These are phyloP conservation scores for Penicillium sumatraense DNA, from an alignment of 2,329 filamentous ascomycete genomes.

Conservation along the genomic window DNA sequence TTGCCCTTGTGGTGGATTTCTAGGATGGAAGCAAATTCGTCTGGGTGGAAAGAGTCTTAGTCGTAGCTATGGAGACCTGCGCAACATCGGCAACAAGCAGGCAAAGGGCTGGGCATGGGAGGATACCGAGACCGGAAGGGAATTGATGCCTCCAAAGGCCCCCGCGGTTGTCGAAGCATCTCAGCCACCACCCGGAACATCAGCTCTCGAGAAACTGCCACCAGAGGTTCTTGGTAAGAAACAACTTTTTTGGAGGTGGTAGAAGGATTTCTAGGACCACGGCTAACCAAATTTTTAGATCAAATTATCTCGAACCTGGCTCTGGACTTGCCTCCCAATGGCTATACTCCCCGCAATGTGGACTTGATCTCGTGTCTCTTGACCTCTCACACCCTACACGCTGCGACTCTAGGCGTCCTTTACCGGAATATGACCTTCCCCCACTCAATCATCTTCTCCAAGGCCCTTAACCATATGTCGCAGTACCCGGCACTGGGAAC, in stretches of 20 bases:
- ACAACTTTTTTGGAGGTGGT: not conserved
- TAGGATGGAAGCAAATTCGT: constrained; percentile 52
- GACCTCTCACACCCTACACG: constrained; percentile 75
- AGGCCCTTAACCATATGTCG: constrained; percentile 73
- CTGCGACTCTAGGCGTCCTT: constrained; percentile 72
- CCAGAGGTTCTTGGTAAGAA: constrained; percentile 71
- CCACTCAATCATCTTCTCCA: constrained; percentile 81
- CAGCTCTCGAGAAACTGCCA: constrained; percentile 70
- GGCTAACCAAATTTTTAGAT: constrained; percentile 50
- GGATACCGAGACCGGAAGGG: constrained; percentile 24
- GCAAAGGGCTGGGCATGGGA: constrained; percentile 51
- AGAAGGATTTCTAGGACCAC: not conserved
- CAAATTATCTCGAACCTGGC: constrained; percentile 76
- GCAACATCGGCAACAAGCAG: constrained; percentile 39
- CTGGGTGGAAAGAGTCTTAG: constrained; percentile 49
- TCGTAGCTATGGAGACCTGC: constrained; percentile 50
- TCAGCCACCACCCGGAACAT: constrained; percentile 36
- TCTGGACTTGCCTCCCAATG: constrained; percentile 75
- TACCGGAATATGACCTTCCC: constrained; percentile 82
- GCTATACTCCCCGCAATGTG: constrained; percentile 74
- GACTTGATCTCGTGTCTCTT: constrained; percentile 77
- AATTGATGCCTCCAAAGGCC: constrained; percentile 21
- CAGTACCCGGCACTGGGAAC: constrained; percentile 71
- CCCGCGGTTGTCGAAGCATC: constrained; percentile 24
- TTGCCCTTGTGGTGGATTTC: constrained; percentile 51